Base-by-base conservation (phyloP, 805 yeast genomes). In the Blastobotrys peoriensis region DNA sequence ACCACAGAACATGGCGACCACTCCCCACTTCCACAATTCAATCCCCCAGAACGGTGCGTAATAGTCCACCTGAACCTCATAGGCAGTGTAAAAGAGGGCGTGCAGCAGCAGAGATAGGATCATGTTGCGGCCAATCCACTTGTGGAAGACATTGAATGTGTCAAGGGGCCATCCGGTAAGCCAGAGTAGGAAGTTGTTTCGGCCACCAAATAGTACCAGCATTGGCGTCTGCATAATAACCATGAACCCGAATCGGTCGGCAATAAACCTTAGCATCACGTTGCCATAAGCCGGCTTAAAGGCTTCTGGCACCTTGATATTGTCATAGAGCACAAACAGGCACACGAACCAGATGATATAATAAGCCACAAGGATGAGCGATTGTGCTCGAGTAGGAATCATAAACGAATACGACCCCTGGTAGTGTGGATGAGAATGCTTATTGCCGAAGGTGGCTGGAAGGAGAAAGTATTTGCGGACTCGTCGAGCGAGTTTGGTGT, bases 181-280 rank as follows among this genome's bases (percentile, higher is more conserved):
- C 57, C 65, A 66, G 49, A 75, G 73, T 56, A 85, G 67, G 17
- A 86, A 76, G 56, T 83, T 85, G 60, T 85, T 86, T 55, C 93
- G 68, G 23, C 83, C 82, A 3, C 72, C 79, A 64, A 85, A 91
- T 45, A 74, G 64, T 63, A 81, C 80, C 3, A 59, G 45, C 33
- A 62, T 47, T 5, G 62, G 65, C 0, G 67, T 42, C 57, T 76
- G 65, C 4, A 66, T 86, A 44, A 73, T 64, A 63, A 80, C 80
- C 3, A 57, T 44, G 36, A 57, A 50, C 5, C 61, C 64, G 1
- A 66, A 42, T 56, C 76, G 58, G 9, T 64, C 86, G 4, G 71
- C 74, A 44, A 61, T 13, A 13, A 25, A 25, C 13, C 30, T 25
- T 13, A 25, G 8, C 8, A 25, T 8, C 13, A 13, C 10, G 13